Evolutionary conservation across 2,329 filamentous ascomycete genomes (phyloP), one percentile per base, ranked within the genome.

Genomic region (Ramularia endophylla): DNA sequence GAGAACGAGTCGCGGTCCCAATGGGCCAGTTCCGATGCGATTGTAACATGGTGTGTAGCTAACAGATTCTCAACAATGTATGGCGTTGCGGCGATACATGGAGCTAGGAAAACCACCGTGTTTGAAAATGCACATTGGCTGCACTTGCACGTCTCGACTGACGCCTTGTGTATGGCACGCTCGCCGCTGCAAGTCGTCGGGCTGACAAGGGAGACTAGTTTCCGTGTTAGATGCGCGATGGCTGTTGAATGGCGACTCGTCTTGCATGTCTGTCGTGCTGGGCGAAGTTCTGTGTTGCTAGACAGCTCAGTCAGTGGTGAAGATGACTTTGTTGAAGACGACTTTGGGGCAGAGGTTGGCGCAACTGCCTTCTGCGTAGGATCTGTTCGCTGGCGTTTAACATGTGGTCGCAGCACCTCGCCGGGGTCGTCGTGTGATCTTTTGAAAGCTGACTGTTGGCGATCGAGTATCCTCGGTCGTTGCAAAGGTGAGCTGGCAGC

Each of bases 1-100:
- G 48, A 41, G 46, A 54, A 55, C 19, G 49, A 53, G 27, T 59
- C 51, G 17, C 60, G 56, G 15, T 58, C 49, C 61, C 59, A 64
- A 37, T 62, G 45, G 0, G 13, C n/a, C 6, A 61, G 38, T 8
- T 34, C 29, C 2, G 42, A 28, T 5, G 38, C 31, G 16, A 50
- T 17, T 8, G 40, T 18, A 13, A 44, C 28, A 27, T 45, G 32
- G 46, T 63, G 58, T 6, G 20, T 17, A 8, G 40, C 20, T 5
- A 62, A 44, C 8, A 62, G 53, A 38, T 56, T 47, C 13, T 60
- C 45, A 8, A 46, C 47, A 29, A 62, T 48, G 40, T 60, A 60
- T 5, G 52, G 57, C 8, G 47, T 54, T 18, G n/a, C 36, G 27
- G 51, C 47, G 29, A 61, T 57, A 50, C 56, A 61, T 4, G 56